These are phyloP conservation scores for Didymella segeticola DNA, from an alignment of 2,329 filamentous ascomycete genomes.

Conservation along the genomic window DNA sequence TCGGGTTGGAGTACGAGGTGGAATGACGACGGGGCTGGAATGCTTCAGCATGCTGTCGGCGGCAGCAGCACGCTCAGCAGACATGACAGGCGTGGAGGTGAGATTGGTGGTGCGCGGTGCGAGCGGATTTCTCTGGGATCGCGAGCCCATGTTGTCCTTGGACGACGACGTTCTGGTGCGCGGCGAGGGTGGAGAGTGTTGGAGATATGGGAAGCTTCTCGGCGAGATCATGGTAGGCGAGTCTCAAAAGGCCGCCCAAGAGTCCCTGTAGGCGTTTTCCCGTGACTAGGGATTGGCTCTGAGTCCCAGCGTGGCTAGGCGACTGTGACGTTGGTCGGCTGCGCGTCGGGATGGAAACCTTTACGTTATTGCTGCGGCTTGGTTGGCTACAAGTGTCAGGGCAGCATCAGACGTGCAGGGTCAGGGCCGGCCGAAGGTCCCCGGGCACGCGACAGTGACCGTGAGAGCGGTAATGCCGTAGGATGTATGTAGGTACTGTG, in stretches of 20 bases:
- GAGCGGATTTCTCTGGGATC: slow-evolving; percentile 28
- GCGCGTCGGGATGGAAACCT: slow-evolving; percentile 26
- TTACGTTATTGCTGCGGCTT: slow-evolving; percentile 51
- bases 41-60: slow-evolving; percentile 36
- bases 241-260: too few relatives aligned
- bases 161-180: slow-evolving; percentile 16
- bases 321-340: slow-evolving; percentile 39
- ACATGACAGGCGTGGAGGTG: slow-evolving; percentile 12
- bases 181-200: slow-evolving; percentile 45
- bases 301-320: slow-evolving; percentile 22
- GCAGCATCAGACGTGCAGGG: slow-evolving; percentile 41
- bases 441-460: slow-evolving; percentile 22
- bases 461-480: slow-evolving; percentile 7
- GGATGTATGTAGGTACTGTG: too few relatives aligned
- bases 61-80: slow-evolving; percentile 22
- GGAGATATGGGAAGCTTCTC: slow-evolving; percentile 53
- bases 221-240: slow-evolving; percentile 54
- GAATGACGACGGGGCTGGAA: slow-evolving; percentile 53
- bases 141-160: slow-evolving; percentile 42
- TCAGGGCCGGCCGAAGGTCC: slow-evolving; percentile 30
- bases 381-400: slow-evolving; percentile 33
- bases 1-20: slow-evolving; percentile 43
- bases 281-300: slow-evolving; percentile 37
- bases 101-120: slow-evolving; percentile 23
- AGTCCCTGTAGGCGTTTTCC: slow-evolving; percentile 30